Conservation (phyloP, 2,329 filamentous ascomycete species). For the Dendrostoma leiphaemia region DNA sequence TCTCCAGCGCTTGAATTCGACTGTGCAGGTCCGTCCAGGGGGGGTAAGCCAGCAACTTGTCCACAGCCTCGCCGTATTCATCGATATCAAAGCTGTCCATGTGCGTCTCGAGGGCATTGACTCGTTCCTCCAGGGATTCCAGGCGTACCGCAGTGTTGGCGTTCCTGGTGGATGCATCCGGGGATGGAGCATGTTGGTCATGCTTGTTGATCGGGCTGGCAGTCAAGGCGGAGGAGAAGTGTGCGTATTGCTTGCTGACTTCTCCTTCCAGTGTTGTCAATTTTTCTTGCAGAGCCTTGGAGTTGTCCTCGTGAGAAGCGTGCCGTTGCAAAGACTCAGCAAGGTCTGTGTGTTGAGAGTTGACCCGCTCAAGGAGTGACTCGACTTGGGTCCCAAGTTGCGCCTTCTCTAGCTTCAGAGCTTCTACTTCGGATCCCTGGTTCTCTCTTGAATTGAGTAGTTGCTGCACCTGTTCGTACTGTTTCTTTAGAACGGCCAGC, state of each 20-base stretch:
- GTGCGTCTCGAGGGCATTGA: not conserved
- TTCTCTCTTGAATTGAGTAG: not conserved
- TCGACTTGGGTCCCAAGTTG: slow-evolving; percentile 1
- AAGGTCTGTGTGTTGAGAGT: not conserved
- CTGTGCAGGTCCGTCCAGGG: slow-evolving; percentile 1
- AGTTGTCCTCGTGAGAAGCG: not conserved
- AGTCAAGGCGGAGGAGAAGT: too few relatives aligned
- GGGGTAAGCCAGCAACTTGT: slow-evolving; percentile 2
- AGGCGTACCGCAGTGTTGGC: not conserved
- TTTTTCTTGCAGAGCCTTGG: not conserved
- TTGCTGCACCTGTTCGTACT: not conserved
- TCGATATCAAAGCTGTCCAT: slow-evolving; percentile 8
- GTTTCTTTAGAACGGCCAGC: not conserved
- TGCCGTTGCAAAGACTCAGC: not conserved
- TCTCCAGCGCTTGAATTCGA: not conserved
- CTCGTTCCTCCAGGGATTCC: not conserved
- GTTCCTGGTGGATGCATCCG: not conserved
- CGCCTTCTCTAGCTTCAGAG: slow-evolving; percentile 3
- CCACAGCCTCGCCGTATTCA: not conserved
- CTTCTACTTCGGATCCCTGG: not conserved
- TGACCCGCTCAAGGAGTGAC: not conserved
- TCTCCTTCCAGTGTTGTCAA: not conserved
- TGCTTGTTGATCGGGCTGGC: too few relatives aligned
- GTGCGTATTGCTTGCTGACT: too few relatives aligned
- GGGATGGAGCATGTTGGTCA: too few relatives aligned